Evolutionary conservation across 2,329 filamentous ascomycete species (phyloP).

Genomic region (Chaetomium globosum): DNA sequence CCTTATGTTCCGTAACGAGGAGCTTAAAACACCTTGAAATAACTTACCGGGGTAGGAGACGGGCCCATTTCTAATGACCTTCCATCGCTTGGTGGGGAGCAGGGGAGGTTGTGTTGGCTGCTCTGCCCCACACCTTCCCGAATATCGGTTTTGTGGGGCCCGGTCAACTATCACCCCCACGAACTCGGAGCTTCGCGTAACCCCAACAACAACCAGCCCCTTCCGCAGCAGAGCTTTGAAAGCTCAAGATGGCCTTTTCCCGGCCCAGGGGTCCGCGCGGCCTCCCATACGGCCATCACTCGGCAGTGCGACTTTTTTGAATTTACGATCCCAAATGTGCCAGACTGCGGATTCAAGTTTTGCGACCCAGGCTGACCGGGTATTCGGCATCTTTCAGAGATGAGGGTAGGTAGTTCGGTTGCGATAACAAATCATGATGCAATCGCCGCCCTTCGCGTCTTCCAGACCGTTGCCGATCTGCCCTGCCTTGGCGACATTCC

Average conservation of each 20-base stretch:
- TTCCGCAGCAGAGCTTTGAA: background rate
- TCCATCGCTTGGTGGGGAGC: background rate
- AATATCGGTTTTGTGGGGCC: background rate
- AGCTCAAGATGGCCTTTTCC: background rate
- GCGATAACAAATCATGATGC: slow-evolving; percentile 11
- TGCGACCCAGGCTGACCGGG: background rate
- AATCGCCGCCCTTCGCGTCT: slow-evolving; percentile 6
- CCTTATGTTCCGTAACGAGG: slow-evolving; percentile 10
- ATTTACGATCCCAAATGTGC: background rate
- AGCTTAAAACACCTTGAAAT: background rate
- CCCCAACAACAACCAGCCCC: background rate
- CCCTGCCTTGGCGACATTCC: background rate
- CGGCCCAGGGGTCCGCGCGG: background rate
- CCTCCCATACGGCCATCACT: background rate
- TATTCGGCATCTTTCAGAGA: slow-evolving; percentile 1
- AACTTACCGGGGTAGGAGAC: background rate
- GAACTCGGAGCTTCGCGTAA: background rate
- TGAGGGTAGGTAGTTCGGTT: background rate
- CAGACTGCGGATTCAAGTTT: background rate
- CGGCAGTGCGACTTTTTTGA: background rate
- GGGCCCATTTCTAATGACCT: background rate
- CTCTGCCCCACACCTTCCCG: slow-evolving; percentile 4
- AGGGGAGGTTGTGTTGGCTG: background rate
- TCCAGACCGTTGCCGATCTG: background rate
- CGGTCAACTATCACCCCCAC: no score